A percentile compares a stretch with the other conserved stretches of the same genome.
Evolutionary conservation across 768 basidiomycete species (phyloP).

Genomic region (Hirschioporus abietinus): DNA sequence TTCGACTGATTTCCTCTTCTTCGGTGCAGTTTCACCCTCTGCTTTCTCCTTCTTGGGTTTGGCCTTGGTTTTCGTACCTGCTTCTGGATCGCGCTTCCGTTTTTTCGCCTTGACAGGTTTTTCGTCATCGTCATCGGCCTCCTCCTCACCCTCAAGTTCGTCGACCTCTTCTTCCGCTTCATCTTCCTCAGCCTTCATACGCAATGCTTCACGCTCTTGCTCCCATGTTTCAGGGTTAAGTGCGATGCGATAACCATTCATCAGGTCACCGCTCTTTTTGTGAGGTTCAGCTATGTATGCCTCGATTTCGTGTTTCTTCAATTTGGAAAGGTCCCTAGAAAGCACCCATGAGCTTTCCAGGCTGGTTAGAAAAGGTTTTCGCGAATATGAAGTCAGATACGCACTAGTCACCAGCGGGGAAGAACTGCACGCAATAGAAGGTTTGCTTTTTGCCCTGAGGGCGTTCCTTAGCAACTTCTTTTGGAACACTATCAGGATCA

Average conservation of each 20-base stretch:
- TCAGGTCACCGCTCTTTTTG: slow-evolving; percentile 73
- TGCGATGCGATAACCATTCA: slow-evolving; percentile 71
- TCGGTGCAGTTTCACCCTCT: slow-evolving; percentile 32
- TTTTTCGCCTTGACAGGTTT: slow-evolving; percentile 40
- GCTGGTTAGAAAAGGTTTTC: slow-evolving; percentile 10
- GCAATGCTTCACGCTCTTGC: slow-evolving; percentile 33
- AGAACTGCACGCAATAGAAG: slow-evolving; percentile 79
- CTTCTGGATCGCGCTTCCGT: slow-evolving; percentile 62
- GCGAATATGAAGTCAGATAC: slow-evolving; percentile 30
- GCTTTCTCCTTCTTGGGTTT: slow-evolving; percentile 47
- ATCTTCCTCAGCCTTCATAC: slow-evolving; percentile 32
- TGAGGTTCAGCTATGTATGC: slow-evolving; percentile 72
- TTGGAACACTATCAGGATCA: slow-evolving; percentile 62
- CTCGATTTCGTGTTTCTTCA: slow-evolving; percentile 77
- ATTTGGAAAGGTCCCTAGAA: slow-evolving; percentile 73
- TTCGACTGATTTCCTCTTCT: slow-evolving; percentile 31
- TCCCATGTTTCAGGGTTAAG: slow-evolving; percentile 70
- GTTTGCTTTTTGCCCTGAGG: slow-evolving; percentile 67
- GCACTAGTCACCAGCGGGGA: slow-evolving; percentile 91
- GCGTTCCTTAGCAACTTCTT: slow-evolving; percentile 59
- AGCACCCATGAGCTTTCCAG: slow-evolving; percentile 73
- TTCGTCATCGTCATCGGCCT: slow-evolving; percentile 46
- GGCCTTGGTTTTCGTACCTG: slow-evolving; percentile 29
- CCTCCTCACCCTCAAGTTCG: slow-evolving; percentile 52
- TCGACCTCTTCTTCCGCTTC: slow-evolving; percentile 63